Evolutionary conservation across 106 monocot genomes (phyloP).

Genomic region (Acorus calamus): DNA sequence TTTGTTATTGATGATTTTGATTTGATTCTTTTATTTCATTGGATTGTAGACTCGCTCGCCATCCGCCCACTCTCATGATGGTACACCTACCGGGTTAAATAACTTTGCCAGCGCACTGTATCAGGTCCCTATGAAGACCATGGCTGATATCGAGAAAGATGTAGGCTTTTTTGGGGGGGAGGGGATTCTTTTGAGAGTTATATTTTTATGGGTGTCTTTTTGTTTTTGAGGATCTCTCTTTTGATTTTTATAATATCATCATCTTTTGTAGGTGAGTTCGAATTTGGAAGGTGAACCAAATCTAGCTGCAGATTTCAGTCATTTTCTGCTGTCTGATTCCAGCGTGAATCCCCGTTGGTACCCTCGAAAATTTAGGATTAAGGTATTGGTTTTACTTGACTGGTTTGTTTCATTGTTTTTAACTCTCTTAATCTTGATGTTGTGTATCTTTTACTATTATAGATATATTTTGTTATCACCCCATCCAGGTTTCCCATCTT

Average conservation of each 20-base stretch:
- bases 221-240: no score
- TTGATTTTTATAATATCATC: no score
- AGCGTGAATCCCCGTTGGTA: background rate
- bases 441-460: no score
- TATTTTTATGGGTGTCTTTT: background rate
- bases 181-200: no score
- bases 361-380: conserved; percentile 22
- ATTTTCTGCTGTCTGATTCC: conserved; percentile 49
- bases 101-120: conserved; percentile 69
- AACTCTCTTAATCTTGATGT: no score
- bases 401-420: conserved; percentile 10
- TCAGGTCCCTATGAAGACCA: no score
- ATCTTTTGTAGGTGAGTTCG: conserved; percentile 38
- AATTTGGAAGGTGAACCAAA: conserved; percentile 64
- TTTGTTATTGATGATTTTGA: no score
- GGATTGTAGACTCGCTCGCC: conserved; percentile 77
- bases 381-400: conserved; percentile 42
- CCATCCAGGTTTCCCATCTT: no score
- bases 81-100: conserved; percentile 90
- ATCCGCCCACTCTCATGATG: conserved; percentile 70
- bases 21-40: background rate
- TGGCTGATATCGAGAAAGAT: no score
- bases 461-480: no score
- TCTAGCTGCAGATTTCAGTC: conserved; percentile 88
- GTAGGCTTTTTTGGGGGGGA: background rate